Evolutionary conservation across 2,329 filamentous ascomycete species (phyloP).

Genomic region (Cladophialophora chaetospira): DNA sequence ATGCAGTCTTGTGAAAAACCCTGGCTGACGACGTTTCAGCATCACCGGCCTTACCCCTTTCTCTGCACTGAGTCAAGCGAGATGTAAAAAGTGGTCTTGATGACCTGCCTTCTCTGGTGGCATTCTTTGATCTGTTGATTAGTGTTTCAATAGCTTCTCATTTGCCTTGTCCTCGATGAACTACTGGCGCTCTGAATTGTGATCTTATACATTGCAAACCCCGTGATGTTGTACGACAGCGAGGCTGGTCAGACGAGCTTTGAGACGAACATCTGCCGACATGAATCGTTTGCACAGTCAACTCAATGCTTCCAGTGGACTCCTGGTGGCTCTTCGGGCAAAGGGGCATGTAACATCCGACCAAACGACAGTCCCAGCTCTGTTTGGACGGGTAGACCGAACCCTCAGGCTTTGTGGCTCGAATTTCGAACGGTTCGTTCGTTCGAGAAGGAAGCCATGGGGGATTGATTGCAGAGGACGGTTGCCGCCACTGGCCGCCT

Average conservation of each 20-base stretch:
- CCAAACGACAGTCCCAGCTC: too few relatives aligned
- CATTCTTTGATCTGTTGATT: background rate
- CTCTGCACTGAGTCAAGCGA: background rate
- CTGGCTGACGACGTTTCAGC: conserved; percentile 19
- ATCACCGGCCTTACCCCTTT: conserved; percentile 14
- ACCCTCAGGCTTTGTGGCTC: too few relatives aligned
- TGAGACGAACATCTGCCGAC: background rate
- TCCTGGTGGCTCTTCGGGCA: too few relatives aligned
- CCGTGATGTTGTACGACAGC: background rate
- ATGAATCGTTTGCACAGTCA: too few relatives aligned
- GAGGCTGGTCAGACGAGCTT: background rate
- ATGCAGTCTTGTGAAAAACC: background rate
- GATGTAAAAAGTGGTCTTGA: too few relatives aligned
- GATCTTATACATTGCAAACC: background rate
- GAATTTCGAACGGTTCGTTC: too few relatives aligned
- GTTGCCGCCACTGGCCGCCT: background rate
- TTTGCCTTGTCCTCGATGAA: background rate
- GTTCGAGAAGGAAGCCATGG: background rate
- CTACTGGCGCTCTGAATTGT: background rate
- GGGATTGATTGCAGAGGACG: too few relatives aligned
- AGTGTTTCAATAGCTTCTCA: background rate
- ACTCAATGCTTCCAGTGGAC: too few relatives aligned
- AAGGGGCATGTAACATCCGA: too few relatives aligned
- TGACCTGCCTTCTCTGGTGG: background rate
- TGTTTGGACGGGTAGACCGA: too few relatives aligned